Base-by-base conservation (phyloP, 2,329 filamentous ascomycete genomes). In the Apiospora hydei region DNA sequence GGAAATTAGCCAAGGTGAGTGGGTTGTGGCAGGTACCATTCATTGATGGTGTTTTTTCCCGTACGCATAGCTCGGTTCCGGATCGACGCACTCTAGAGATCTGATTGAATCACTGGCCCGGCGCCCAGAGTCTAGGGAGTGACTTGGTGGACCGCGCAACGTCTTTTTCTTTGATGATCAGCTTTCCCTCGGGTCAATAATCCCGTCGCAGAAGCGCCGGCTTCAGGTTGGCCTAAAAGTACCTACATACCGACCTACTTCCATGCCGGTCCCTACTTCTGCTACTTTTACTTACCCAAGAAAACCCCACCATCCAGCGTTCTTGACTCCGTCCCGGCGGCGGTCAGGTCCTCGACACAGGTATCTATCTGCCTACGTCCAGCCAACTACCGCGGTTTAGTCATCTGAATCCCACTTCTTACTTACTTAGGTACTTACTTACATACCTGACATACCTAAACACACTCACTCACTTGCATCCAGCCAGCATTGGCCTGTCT, bases 401-500 rank as follows among this genome's bases (percentile, higher is more conserved):
- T 61, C 30, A 34, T 38, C 30, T 18, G 6, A 21, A 84, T 86
- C 84, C 81, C 79, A 85, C 86, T 84, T 85, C 82, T 84, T 87
- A 86, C 86, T 86, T 78, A 78, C 74, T 79, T 76, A 71, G 57
- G 73, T 71, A 71, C 43, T 84, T 86, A 86, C 86, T 86, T 78
- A 78, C 74, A 79, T 76, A 71, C 64, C 73, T 71, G 71, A 41
- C 38, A 7, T 41, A 41, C 10, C 26, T 30, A 30, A 30, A 38
- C 34, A 21, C 16, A 16, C 44, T 47, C 21, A 16, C 44, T 41
- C 66, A 46, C 67, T 69, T 38, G 44, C 76, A 72, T 46, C 57
- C 34, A n/a, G 70, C 57, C 34, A n/a, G 70, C 51, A 8, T 41
- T 64, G 21, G 46, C 6, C 34, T 30, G 26, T 38, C 34, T 38